Conservation (phyloP, 2,329 filamentous ascomycete genomes). For the Xylaria sp. region DNA sequence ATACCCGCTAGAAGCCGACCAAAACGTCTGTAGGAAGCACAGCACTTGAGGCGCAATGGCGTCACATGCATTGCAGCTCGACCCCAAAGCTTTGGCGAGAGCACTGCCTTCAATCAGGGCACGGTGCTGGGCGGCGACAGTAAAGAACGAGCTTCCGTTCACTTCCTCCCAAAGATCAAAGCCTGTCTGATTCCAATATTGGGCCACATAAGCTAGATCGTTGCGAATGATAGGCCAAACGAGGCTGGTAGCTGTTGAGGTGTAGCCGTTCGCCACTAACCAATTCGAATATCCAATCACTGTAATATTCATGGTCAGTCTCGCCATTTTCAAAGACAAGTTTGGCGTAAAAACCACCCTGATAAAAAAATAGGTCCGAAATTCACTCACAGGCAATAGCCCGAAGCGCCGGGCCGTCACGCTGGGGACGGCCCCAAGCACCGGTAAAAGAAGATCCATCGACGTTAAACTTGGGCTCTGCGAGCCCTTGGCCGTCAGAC, state of each 20-base stretch:
- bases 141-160: slow-evolving; percentile 81
- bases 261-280: slow-evolving; percentile 73
- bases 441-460: slow-evolving; percentile 72
- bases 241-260: slow-evolving; percentile 62
- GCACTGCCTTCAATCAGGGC: slow-evolving; percentile 73
- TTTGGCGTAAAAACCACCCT: neutral
- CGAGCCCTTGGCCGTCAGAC: slow-evolving; percentile 65
- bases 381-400: slow-evolving; percentile 65
- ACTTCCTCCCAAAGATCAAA: slow-evolving; percentile 91
- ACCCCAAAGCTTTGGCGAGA: slow-evolving; percentile 71
- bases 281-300: slow-evolving; percentile 78
- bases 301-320: neutral
- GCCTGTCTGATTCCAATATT: slow-evolving; percentile 74
- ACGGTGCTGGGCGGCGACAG: slow-evolving; percentile 74
- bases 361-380: neutral
- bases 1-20: slow-evolving; percentile 69
- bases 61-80: slow-evolving; percentile 68
- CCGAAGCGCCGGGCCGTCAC: slow-evolving; percentile 80
- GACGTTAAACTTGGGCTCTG: slow-evolving; percentile 78
- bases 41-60: slow-evolving; percentile 75
- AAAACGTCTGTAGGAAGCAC: slow-evolving; percentile 80
- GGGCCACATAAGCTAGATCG: slow-evolving; percentile 78
- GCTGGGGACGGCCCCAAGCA: slow-evolving; percentile 80
- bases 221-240: slow-evolving; percentile 81
- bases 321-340: neutral